phyloP scores from a whole-genome alignment of 2,329 filamentous ascomycete genomes.

The Stemphylium beticola region DNA sequence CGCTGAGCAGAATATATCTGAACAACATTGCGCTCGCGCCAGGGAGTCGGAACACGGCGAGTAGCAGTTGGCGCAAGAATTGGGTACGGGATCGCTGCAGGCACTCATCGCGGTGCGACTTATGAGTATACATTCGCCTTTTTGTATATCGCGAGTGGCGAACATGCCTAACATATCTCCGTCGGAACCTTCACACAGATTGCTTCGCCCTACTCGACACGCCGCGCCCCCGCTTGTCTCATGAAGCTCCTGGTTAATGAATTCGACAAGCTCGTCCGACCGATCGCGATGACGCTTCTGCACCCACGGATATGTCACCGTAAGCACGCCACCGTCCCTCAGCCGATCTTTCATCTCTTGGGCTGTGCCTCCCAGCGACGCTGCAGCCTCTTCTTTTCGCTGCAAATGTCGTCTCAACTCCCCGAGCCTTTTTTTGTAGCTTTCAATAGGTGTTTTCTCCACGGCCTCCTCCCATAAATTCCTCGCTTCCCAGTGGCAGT shows the following conservation, averaged over 20 bases:
- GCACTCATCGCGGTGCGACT: slow-evolving; percentile 15
- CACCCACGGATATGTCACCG: slow-evolving; percentile 23
- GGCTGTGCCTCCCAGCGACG: slow-evolving; percentile 5
- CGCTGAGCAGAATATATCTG: slow-evolving; percentile 30
- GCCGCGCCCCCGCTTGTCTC: neutral
- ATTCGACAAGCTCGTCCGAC: slow-evolving; percentile 2
- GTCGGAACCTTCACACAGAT: neutral
- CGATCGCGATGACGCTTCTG: slow-evolving; percentile 9
- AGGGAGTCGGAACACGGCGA: slow-evolving; percentile 17
- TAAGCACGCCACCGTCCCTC: slow-evolving; percentile 20
- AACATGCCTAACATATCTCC: slow-evolving; percentile 20
- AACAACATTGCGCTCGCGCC: slow-evolving; percentile 26
- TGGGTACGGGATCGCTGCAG: slow-evolving; percentile 23
- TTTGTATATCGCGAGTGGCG: slow-evolving; percentile 7
- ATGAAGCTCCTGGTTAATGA: slow-evolving; percentile 4
- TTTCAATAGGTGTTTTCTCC: neutral
- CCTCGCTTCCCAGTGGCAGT: slow-evolving; percentile 27
- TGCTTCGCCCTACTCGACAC: slow-evolving; percentile 10
- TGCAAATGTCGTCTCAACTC: slow-evolving; percentile 1
- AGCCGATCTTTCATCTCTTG: slow-evolving; percentile 20
- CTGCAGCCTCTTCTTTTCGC: slow-evolving; percentile 16
- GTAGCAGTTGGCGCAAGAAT: slow-evolving; percentile 31
- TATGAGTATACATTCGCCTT: slow-evolving; percentile 21
- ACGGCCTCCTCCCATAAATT: slow-evolving; percentile 13
- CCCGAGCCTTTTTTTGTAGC: neutral